phyloP scores from a whole-genome alignment of 192 early-diverging fungal genomes.

The Coemansia sp. region DNA sequence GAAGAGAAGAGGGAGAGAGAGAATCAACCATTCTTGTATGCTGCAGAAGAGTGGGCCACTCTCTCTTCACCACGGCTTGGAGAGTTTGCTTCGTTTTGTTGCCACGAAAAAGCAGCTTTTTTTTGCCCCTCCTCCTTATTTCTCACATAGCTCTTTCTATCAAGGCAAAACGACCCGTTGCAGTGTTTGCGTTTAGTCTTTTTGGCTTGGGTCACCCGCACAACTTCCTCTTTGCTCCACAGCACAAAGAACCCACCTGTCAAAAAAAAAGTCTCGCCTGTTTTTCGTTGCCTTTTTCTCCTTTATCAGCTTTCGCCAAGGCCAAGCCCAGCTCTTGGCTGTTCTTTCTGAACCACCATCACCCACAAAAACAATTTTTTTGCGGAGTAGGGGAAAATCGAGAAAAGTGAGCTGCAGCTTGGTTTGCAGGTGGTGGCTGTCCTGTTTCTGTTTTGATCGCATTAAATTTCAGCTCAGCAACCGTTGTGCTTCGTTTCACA shows the following conservation, averaged over 20 bases:
- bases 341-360: neutral
- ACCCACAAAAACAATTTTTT: neutral
- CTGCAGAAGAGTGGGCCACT: constrained; percentile 12
- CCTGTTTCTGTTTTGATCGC: too few species aligned
- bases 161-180: neutral
- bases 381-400: neutral
- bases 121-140: neutral
- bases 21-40: neutral
- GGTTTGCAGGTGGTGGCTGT: too few species aligned
- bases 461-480: neutral
- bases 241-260: neutral
- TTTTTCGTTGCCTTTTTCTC: constrained; percentile 1
- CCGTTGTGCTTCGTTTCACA: too few species aligned
- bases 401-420: too few species aligned
- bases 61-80: constrained; percentile 20
- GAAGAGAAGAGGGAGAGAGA: constrained; percentile 1
- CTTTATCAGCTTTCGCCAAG: neutral
- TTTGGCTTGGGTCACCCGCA: neutral
- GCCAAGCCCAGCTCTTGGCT: constrained; percentile 8
- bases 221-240: neutral
- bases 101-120: neutral
- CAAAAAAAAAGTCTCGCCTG: neutral
- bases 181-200: neutral
- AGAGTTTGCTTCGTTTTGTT: too few species aligned
- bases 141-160: too few species aligned